Base-by-base conservation (phyloP, 2,329 filamentous ascomycete species). In the Fusarium sp. region DNA sequence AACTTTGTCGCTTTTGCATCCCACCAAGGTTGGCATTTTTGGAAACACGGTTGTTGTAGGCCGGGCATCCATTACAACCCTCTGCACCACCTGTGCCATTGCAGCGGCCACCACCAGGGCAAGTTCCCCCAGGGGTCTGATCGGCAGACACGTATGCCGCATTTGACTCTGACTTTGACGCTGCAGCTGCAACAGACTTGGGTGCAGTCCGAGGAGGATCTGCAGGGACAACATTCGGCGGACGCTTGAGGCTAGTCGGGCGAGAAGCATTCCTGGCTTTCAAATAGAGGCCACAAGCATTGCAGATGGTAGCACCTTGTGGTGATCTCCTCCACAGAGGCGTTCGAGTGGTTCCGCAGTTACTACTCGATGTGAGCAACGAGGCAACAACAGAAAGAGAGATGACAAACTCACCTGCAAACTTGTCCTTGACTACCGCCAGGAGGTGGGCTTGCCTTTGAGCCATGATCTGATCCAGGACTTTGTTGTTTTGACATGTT, bases 11-110 rank as follows among this genome's bases (percentile, higher is more conserved):
- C 49, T 77, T 79, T 63, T 83, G 82, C 59, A 82, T 80, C 49
- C 87, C 79, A 50, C 81, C 88, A 65, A 90, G 85, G 73, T 90
- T 89, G 15, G 91, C 90, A 42, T 87, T 91, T 75, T 97, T 98
- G 31, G 94, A 91, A 35, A 98, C 88, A 49, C 95, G 87, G 72
- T 99, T 99, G 81, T 99, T 99, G 81, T 92, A 99, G 3, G 95
- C 95, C 32, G 95, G 95, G 72, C 95, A 99, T 11, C 95, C 95
- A 73, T 92, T 93, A 75, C 95, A 99, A 17, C 93, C 94, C 72
- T 96, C 92, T 29, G 95, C 93, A 49, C 95, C 95, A 39, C 95
- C 95, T 19, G 95, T 98, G 43, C 95, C 95, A 74, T 99, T 98
- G 75, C 95, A 99, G 55, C 90, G 90, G 35, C 95, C 95, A 61